Conservation (phyloP, 495 filamentous ascomycete species). For the Filosporella fistucella region DNA sequence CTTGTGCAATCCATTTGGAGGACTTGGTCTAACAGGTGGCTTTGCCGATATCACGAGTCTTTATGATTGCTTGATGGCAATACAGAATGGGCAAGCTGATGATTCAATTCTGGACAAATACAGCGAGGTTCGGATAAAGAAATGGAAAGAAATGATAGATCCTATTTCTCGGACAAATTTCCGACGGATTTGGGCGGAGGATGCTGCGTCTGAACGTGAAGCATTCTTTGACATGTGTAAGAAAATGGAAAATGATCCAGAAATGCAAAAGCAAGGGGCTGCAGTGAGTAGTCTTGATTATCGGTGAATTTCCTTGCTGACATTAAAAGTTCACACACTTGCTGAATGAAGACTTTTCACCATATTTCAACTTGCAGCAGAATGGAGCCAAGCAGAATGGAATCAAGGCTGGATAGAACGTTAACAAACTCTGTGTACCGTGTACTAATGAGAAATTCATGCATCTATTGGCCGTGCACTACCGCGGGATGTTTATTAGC, state of each 20-base stretch:
- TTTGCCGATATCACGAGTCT: conserved; percentile 56
- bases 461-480: too few relatives aligned
- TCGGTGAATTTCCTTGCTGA: neutral
- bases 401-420: too few relatives aligned
- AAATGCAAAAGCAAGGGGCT: conserved; percentile 22
- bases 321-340: conserved; percentile 2
- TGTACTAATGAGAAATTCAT: too few relatives aligned
- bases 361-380: conserved; percentile 2
- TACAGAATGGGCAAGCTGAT: conserved; percentile 48
- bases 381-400: neutral
- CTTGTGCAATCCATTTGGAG: conserved; percentile 54
- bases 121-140: conserved; percentile 50
- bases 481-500: too few relatives aligned
- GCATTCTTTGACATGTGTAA: conserved; percentile 27
- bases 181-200: conserved; percentile 32
- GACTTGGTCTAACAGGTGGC: conserved; percentile 57
- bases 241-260: conserved; percentile 26
- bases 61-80: conserved; percentile 53
- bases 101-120: conserved; percentile 54
- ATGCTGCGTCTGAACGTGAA: conserved; percentile 31
- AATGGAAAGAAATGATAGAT: conserved; percentile 52
- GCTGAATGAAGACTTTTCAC: conserved; percentile 2
- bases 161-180: conserved; percentile 53
- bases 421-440: too few relatives aligned
- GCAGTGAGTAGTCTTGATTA: neutral